Evolutionary conservation across 2,329 filamentous ascomycete species (phyloP).

Genomic region (Chaetomium sp.): DNA sequence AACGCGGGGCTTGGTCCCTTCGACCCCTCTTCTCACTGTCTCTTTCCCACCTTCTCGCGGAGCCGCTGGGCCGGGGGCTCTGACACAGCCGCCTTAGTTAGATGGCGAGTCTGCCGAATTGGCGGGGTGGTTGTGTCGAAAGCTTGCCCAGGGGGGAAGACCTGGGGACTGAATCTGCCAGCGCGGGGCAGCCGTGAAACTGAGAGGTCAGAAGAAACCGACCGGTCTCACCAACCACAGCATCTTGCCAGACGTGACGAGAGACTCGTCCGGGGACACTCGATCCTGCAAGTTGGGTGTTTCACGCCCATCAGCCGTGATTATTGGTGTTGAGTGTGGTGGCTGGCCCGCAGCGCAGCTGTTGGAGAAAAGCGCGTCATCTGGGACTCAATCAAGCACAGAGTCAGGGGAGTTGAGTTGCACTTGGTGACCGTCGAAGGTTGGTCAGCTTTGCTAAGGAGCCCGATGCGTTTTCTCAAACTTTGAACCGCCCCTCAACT

Average conservation of each 20-base stretch:
- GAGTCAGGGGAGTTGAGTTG: no score
- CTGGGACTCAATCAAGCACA: background rate
- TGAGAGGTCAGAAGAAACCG: background rate
- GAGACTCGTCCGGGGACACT: background rate
- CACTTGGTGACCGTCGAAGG: no score
- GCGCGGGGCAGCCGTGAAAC: background rate
- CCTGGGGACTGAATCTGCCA: background rate
- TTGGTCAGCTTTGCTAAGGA: no score
- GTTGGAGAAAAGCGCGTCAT: slow-evolving; percentile 12
- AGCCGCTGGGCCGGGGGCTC: background rate
- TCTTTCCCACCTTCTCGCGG: no score
- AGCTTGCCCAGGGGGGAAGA: background rate
- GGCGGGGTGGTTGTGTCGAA: no score
- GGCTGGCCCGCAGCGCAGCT: background rate
- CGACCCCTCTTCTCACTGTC: no score
- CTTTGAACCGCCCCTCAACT: no score
- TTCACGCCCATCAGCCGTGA: no score
- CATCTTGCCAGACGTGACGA: slow-evolving; percentile 2
- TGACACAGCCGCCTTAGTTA: background rate
- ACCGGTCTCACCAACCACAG: slow-evolving; percentile 12
- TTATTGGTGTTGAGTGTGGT: slow-evolving; percentile 2
- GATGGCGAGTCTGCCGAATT: no score
- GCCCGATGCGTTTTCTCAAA: no score
- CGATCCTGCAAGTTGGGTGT: background rate
- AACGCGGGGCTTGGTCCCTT: no score